Conservation (phyloP, 805 yeast genomes). For the Yarrowia deformans region DNA sequence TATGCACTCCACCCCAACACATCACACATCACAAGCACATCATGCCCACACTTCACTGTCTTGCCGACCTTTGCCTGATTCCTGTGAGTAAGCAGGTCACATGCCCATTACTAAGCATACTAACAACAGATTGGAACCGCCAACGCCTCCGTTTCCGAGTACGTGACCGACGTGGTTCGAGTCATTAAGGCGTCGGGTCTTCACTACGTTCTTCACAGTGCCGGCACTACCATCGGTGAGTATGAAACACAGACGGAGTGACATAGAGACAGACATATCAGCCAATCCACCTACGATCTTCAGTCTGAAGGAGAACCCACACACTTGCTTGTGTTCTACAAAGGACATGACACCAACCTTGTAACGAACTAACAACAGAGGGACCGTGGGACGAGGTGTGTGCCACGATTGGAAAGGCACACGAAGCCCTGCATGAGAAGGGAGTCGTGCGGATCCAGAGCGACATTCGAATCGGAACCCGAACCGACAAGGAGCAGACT, state of each 20-base stretch:
- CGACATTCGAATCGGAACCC: slow-evolving; percentile 85
- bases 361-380: slow-evolving; percentile 50
- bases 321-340: not conserved
- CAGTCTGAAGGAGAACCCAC: too few relatives aligned
- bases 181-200: slow-evolving; percentile 68
- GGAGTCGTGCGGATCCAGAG: slow-evolving; percentile 84
- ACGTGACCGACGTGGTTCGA: slow-evolving; percentile 73
- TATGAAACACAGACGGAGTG: not conserved
- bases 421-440: slow-evolving; percentile 70
- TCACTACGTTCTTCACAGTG: slow-evolving; percentile 79
- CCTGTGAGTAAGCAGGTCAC: slow-evolving; percentile 61
- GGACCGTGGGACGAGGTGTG: slow-evolving; percentile 94
- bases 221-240: slow-evolving; percentile 74
- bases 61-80: slow-evolving; percentile 85
- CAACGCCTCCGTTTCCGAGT: slow-evolving; percentile 79
- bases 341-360: not conserved
- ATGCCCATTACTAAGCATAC: not conserved
- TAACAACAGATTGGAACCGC: slow-evolving; percentile 71
- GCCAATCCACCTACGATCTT: not conserved
- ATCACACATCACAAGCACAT: not conserved
- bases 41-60: slow-evolving; percentile 60
- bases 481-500: slow-evolving; percentile 74
- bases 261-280: not conserved
- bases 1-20: slow-evolving; percentile 27
- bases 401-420: slow-evolving; percentile 78